Conservation (phyloP, 2,329 filamentous ascomycete species). For the Hypocreales sp. region DNA sequence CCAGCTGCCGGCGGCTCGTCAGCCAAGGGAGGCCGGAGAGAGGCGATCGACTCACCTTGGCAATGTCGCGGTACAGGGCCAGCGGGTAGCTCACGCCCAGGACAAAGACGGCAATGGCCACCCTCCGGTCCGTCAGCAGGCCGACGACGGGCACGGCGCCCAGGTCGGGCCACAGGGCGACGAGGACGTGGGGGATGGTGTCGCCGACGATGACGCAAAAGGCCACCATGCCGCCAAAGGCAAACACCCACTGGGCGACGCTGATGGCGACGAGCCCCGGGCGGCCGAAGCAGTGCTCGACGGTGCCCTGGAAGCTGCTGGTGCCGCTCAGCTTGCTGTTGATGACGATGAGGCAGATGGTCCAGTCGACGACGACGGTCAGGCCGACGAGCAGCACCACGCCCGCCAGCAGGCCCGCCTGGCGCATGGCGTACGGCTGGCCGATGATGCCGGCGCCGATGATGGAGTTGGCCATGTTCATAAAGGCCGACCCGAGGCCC, state of each 20-base stretch:
- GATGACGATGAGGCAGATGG: constrained; percentile 88
- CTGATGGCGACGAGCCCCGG: constrained; percentile 76
- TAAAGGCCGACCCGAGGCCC: constrained; percentile 75
- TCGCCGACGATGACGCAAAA: constrained; percentile 97
- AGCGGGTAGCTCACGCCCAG: constrained; percentile 79
- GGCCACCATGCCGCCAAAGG: constrained; percentile 96
- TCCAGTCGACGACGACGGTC: constrained; percentile 89
- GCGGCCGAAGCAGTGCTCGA: constrained; percentile 87
- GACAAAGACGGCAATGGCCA: constrained; percentile 77
- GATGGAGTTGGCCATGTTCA: constrained; percentile 99
- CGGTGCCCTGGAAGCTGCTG: constrained; percentile 87
- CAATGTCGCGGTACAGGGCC: constrained; percentile 89
- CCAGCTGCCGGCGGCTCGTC: no score
- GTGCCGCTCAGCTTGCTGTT: constrained; percentile 94
- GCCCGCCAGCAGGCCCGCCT: constrained; percentile 76
- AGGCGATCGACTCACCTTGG: constrained; percentile 66
- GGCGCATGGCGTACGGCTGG: constrained; percentile 89
- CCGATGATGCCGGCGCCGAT: constrained; percentile 66
- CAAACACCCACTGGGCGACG: constrained; percentile 93
- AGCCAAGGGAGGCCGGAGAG: no score
- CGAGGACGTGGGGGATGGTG: constrained; percentile 80
- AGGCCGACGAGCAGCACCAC: constrained; percentile 62
- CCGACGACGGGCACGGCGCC: constrained; percentile 60
- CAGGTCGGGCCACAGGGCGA: constrained; percentile 66
- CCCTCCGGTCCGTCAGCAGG: constrained; percentile 65